These are phyloP conservation scores for Psilocybe subaeruginosa DNA, from an alignment of 768 basidiomycete genomes.

Conservation along the genomic window DNA sequence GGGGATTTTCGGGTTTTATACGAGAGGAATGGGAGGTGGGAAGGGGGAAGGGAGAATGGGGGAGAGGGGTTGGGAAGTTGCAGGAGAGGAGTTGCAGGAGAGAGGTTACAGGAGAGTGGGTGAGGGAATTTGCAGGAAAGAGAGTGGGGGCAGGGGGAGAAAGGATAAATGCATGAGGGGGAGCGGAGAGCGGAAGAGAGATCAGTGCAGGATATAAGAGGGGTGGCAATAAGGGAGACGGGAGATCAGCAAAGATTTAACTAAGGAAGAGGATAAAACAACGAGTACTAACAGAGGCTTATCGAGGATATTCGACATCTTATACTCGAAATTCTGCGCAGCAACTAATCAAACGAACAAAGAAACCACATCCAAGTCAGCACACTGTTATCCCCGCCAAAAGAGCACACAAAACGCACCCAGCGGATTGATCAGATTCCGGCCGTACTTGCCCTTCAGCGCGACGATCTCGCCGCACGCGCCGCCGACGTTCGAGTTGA, in stretches of 20 bases:
- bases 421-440: constrained; percentile 80
- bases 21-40: no score
- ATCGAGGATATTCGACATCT: constrained; percentile 92
- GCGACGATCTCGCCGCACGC: constrained; percentile 97
- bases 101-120: no score
- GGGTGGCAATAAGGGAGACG: no score
- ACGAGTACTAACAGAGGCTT: constrained; percentile 63
- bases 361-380: background rate
- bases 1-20: no score
- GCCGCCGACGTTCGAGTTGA: constrained; percentile 88
- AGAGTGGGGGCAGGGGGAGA: no score
- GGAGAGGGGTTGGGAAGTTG: background rate
- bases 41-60: no score
- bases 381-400: background rate
- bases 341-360: constrained; percentile 49
- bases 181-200: no score
- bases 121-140: no score
- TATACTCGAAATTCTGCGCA: constrained; percentile 94
- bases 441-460: constrained; percentile 82
- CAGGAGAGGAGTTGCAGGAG: no score
- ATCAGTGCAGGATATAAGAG: background rate
- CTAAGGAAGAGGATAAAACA: constrained; percentile 26
- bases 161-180: no score
- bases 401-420: constrained; percentile 17
- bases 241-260: no score